These are phyloP conservation scores for Wakefieldia striispora DNA, from an alignment of 768 basidiomycete genomes.

Conservation along the genomic window DNA sequence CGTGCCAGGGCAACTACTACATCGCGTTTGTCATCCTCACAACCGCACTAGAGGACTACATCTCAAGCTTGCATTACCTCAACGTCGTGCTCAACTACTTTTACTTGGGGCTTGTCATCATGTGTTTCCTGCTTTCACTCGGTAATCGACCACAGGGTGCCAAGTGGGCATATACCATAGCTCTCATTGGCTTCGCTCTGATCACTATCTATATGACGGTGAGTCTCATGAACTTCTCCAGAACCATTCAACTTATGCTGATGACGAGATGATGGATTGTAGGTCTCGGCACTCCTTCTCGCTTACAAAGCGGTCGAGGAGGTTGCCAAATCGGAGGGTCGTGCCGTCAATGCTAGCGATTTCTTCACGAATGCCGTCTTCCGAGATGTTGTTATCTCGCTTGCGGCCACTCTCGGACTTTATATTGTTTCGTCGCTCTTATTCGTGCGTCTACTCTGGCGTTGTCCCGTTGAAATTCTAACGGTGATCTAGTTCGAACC, in stretches of 20 bases:
- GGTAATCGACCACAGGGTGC: constrained; percentile 92
- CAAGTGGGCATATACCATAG: constrained; percentile 81
- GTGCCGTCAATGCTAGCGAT: constrained; percentile 49
- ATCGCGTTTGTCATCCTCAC: constrained; percentile 83
- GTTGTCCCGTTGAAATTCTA: not conserved
- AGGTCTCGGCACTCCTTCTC: constrained; percentile 78
- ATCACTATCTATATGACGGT: constrained; percentile 98
- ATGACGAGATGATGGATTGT: not conserved
- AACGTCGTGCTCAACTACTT: constrained; percentile 83
- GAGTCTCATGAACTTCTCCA: constrained; percentile 19
- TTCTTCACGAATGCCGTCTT: constrained; percentile 81
- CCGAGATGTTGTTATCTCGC: constrained; percentile 80
- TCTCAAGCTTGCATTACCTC: constrained; percentile 63
- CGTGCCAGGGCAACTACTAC: constrained; percentile 76
- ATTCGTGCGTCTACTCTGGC: constrained; percentile 59
- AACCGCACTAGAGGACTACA: constrained; percentile 61
- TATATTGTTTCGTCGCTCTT: constrained; percentile 82
- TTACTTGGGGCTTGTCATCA: constrained; percentile 83
- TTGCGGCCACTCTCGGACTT: constrained; percentile 85
- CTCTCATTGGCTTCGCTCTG: constrained; percentile 83
- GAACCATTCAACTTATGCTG: constrained; percentile 2
- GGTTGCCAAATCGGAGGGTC: constrained; percentile 45
- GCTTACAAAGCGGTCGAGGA: constrained; percentile 77
- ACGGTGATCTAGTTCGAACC: constrained; percentile 73
- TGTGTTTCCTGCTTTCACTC: constrained; percentile 83